phyloP scores from a whole-genome alignment of 768 basidiomycete genomes.

The Dentipellis sp. region DNA sequence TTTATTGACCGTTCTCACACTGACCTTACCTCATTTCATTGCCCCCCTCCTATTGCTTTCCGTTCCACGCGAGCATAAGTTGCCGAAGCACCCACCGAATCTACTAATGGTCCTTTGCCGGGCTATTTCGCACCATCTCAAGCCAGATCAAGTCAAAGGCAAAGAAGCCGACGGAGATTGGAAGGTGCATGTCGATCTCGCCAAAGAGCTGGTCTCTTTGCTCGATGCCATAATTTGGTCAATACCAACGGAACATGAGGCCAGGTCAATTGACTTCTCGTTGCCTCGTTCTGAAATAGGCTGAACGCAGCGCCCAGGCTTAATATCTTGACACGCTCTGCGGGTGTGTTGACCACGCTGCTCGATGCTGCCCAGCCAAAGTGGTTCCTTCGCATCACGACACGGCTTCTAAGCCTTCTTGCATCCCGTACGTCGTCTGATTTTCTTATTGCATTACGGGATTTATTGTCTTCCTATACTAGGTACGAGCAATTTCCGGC shows the following conservation, averaged over 20 bases:
- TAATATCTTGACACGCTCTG: background rate
- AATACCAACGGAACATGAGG: background rate
- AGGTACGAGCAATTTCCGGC: constrained; percentile 5
- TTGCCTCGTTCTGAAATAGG: background rate
- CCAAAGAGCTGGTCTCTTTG: background rate
- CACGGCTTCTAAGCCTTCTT: constrained; percentile 39
- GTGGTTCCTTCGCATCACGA: constrained; percentile 1
- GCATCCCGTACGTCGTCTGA: constrained; percentile 45
- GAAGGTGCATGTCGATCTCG: background rate
- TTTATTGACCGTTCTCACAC: constrained; percentile 8
- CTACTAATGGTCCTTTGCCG: background rate
- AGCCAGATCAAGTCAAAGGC: background rate
- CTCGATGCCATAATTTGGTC: background rate
- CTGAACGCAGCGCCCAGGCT: background rate
- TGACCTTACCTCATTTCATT: constrained; percentile 9
- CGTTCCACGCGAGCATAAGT: background rate
- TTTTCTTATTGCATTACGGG: constrained; percentile 17
- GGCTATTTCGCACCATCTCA: background rate
- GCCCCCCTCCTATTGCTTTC: background rate
- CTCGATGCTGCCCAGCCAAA: background rate
- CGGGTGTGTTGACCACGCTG: background rate
- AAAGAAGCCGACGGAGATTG: background rate
- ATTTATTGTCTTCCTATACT: background rate
- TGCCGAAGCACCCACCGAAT: background rate
- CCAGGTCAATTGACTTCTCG: background rate